Percentiles rank a stretch among this genome's conserved stretches.
Evolutionary conservation across 164 flowering plant species (phyloP).

Genomic region (Umbellularia californica): DNA sequence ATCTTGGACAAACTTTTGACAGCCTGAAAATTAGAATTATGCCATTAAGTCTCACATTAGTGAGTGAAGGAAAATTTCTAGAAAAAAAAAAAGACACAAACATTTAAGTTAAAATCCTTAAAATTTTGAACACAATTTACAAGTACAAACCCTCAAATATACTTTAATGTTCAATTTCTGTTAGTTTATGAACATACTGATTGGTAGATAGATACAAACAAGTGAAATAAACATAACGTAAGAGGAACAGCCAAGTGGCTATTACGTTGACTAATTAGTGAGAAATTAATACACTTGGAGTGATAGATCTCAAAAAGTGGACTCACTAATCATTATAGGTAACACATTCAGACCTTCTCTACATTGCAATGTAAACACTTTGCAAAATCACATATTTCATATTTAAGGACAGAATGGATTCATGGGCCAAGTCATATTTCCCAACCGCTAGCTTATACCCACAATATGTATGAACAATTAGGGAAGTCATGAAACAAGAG

Average conservation of each 20-base stretch:
- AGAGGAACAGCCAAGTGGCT: not conserved
- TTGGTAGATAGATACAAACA: not conserved
- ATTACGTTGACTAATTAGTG: too few species aligned
- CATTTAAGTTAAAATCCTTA: not conserved
- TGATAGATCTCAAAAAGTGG: too few species aligned
- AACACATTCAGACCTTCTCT: too few species aligned
- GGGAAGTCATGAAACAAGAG: too few species aligned
- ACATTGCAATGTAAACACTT: too few species aligned
- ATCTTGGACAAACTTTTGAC: slow-evolving; percentile 72
- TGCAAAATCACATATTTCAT: too few species aligned
- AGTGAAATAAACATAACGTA: not conserved
- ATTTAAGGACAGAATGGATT: too few species aligned
- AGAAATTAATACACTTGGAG: too few species aligned
- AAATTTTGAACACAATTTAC: not conserved
- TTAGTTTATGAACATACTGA: not conserved
- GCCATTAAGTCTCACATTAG: not conserved
- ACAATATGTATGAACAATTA: too few species aligned
- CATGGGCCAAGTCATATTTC: too few species aligned
- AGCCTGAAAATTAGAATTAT: slow-evolving; percentile 45
- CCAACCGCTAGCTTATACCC: too few species aligned
- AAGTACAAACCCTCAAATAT: not conserved
- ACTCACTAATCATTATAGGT: too few species aligned
- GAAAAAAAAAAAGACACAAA: not conserved
- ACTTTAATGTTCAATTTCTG: not conserved
- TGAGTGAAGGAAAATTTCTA: not conserved